Percentiles rank a stretch among this genome's conserved stretches.
Conservation (phyloP, 441 rosid genomes). For the Euphorbia celastroides region DNA sequence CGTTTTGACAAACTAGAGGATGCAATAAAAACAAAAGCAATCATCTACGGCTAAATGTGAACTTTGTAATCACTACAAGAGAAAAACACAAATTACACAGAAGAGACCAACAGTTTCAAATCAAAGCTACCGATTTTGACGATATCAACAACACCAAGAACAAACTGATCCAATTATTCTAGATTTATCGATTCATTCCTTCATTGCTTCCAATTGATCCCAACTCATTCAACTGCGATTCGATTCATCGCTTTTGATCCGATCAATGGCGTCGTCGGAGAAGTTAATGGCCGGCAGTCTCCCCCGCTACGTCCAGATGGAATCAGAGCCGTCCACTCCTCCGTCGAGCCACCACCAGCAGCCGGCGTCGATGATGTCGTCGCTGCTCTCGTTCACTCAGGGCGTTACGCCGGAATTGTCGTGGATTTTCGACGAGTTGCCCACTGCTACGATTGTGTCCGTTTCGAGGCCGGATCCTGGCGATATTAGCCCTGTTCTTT, state of each 20-base stretch:
- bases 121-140: conserved; percentile 11
- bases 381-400: conserved; percentile 45
- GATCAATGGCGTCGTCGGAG: conserved; percentile 62
- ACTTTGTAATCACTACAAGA: not conserved
- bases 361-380: conserved; percentile 41
- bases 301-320: conserved; percentile 70
- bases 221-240: not conserved
- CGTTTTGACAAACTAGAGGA: too few species aligned
- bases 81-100: not conserved
- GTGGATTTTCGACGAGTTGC: conserved; percentile 87
- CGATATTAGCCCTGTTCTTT: conserved; percentile 83
- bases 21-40: too few species aligned
- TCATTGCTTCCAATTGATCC: not conserved
- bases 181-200: not conserved
- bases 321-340: conserved; percentile 43
- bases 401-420: conserved; percentile 43
- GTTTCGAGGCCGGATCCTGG: conserved; percentile 88
- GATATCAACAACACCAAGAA: not conserved
- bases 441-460: conserved; percentile 65
- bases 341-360: not conserved
- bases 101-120: not conserved
- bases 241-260: not conserved
- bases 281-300: conserved; percentile 54
- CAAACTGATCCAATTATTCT: not conserved
- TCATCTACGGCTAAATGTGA: not conserved